Conservation (phyloP, 345 rosid species). For the Eucalyptus erythrocorys region DNA sequence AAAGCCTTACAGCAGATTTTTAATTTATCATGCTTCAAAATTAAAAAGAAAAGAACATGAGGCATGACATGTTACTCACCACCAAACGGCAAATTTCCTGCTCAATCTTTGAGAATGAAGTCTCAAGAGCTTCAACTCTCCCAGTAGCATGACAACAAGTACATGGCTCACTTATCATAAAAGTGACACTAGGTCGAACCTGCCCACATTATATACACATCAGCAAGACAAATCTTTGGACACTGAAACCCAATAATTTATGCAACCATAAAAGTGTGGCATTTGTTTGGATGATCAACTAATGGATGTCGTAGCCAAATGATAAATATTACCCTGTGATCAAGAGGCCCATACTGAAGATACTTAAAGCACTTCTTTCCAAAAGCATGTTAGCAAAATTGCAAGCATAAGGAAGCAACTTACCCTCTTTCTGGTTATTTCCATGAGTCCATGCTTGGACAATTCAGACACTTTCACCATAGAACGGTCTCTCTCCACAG, state of each 20-base stretch:
- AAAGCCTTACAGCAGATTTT: background rate
- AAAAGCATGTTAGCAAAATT: background rate
- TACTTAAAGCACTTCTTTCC: background rate
- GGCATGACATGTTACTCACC: slow-evolving; percentile 33
- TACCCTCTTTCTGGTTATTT: slow-evolving; percentile 98
- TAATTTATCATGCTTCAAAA: background rate
- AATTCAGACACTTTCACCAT: slow-evolving; percentile 84
- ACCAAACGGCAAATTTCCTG: slow-evolving; percentile 83
- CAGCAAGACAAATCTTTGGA: background rate
- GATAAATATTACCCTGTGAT: background rate
- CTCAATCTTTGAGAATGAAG: slow-evolving; percentile 89
- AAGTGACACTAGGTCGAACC: slow-evolving; percentile 97
- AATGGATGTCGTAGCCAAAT: background rate
- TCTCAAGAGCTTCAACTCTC: slow-evolving; percentile 94
- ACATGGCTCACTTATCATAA: slow-evolving; percentile 96
- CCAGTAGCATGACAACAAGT: slow-evolving; percentile 91
- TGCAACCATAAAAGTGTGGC: background rate
- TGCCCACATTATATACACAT: slow-evolving; percentile 11
- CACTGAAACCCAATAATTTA: background rate
- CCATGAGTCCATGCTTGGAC: slow-evolving; percentile 96
- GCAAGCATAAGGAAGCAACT: background rate
- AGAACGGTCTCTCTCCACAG: slow-evolving; percentile 90
- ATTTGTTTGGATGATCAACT: background rate
- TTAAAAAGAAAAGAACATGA: background rate
- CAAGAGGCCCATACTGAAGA: background rate